A percentile compares a stretch with the other conserved stretches of the same genome.
Conservation (phyloP, 1,284 basidiomycete genomes). For the Omphalotus olearius region DNA sequence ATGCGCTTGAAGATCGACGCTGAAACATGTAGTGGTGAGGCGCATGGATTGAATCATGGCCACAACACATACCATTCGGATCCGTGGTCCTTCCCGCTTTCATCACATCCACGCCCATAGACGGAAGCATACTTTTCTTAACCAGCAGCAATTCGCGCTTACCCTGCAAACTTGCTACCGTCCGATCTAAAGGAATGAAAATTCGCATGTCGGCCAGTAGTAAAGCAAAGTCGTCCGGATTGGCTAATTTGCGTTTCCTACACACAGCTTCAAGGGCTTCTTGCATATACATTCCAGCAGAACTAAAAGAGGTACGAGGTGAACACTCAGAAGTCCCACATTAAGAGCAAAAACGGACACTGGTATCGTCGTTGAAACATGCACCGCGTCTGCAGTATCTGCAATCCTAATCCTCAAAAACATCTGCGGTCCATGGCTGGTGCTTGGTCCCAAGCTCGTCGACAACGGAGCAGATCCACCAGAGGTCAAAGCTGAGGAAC, state of each 20-base stretch:
- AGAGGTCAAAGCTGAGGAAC: slow-evolving; percentile 24
- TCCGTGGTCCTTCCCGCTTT: slow-evolving; percentile 72
- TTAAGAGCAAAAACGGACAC: slow-evolving; percentile 53
- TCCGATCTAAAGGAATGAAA: slow-evolving; percentile 91
- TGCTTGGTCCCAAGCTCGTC: slow-evolving; percentile 60
- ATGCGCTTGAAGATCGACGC: slow-evolving; percentile 90
- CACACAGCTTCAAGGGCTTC: slow-evolving; percentile 90
- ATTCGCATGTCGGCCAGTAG: slow-evolving; percentile 77
- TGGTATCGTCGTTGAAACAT: slow-evolving; percentile 82
- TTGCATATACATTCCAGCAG: slow-evolving; percentile 95
- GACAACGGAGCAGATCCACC: slow-evolving; percentile 49
- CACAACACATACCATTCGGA: slow-evolving; percentile 71
- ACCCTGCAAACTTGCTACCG: slow-evolving; percentile 88
- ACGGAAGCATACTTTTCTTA: slow-evolving; percentile 71
- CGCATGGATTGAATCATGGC: not conserved
- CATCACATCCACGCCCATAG: slow-evolving; percentile 60
- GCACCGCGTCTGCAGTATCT: slow-evolving; percentile 74
- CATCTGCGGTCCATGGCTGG: slow-evolving; percentile 73
- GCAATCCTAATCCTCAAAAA: slow-evolving; percentile 78
- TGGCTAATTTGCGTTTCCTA: slow-evolving; percentile 65
- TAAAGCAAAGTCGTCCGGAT: slow-evolving; percentile 82
- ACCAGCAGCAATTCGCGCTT: slow-evolving; percentile 84
- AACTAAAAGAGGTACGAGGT: slow-evolving; percentile 38
- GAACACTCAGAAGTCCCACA: not conserved
- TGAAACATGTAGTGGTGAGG: slow-evolving; percentile 26